phyloP scores from a whole-genome alignment of 192 early-diverging fungal genomes.

The Gaertneriomyces semiglobifer region DNA sequence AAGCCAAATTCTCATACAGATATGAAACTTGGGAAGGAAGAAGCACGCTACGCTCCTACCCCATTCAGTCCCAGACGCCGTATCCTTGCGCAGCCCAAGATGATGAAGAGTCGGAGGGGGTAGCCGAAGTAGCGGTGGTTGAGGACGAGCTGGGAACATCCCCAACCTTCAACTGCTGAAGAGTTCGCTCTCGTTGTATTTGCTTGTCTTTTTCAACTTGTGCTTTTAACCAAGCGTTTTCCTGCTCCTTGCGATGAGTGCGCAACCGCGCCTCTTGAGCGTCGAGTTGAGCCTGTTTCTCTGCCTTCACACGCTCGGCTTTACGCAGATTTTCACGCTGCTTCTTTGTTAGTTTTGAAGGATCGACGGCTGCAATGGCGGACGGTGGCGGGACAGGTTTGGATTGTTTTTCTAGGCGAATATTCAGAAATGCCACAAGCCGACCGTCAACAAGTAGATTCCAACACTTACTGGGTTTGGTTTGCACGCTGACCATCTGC shows the following conservation, averaged over 20 bases:
- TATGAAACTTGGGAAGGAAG: too few species aligned
- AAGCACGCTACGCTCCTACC: too few species aligned
- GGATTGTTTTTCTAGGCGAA: not conserved
- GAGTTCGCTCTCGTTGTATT: slow-evolving; percentile 8
- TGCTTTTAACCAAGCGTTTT: slow-evolving; percentile 9
- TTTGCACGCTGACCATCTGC: slow-evolving; percentile 26
- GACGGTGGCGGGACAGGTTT: not conserved
- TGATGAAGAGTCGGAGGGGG: too few species aligned
- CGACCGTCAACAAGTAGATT: not conserved
- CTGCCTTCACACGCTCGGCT: slow-evolving; percentile 23
- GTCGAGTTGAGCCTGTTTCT: slow-evolving; percentile 10
- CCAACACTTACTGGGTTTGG: slow-evolving; percentile 8
- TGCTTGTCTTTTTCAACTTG: slow-evolving; percentile 8
- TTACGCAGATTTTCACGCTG: slow-evolving; percentile 37
- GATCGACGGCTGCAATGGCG: slow-evolving; percentile 2
- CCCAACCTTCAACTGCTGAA: not conserved
- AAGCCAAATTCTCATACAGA: too few species aligned
- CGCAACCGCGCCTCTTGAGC: slow-evolving; percentile 17
- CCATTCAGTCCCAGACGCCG: too few species aligned
- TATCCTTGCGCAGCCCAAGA: too few species aligned
- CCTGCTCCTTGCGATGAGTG: slow-evolving; percentile 23
- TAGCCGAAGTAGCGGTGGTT: too few species aligned
- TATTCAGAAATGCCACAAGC: not conserved
- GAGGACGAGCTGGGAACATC: too few species aligned
- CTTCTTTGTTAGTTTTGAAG: slow-evolving; percentile 27